These are phyloP conservation scores for Musa acuminata DNA, from an alignment of 176 grass and related monocot genomes.

Conservation along the genomic window DNA sequence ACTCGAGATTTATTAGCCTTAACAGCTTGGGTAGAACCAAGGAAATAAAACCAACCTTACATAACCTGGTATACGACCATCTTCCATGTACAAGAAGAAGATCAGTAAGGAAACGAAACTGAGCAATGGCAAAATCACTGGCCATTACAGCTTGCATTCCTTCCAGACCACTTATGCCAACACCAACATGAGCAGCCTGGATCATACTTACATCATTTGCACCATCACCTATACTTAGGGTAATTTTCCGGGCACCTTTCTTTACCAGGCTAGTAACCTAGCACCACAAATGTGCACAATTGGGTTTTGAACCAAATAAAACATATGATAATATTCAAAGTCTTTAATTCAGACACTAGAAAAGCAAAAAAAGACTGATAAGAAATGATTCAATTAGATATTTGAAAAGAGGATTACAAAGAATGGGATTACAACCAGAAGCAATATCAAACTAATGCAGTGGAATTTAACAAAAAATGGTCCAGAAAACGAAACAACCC, in stretches of 20 bases:
- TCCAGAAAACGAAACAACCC: too few relatives aligned
- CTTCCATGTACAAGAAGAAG: constrained; percentile 99
- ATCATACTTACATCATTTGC: constrained; percentile 99
- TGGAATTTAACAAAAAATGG: background rate
- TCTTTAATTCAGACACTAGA: background rate
- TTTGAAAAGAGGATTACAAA: constrained; percentile 7
- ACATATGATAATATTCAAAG: background rate
- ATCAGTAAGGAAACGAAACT: constrained; percentile 93
- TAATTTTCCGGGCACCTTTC: constrained; percentile 93
- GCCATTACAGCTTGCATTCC: constrained; percentile 99
- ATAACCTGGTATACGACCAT: constrained; percentile 92
- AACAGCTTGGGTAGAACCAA: background rate
- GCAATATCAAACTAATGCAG: background rate
- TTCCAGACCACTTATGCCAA: constrained; percentile 97
- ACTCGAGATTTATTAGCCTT: constrained; percentile 12
- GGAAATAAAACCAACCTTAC: constrained; percentile 52
- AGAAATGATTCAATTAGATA: background rate
- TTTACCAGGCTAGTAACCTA: constrained; percentile 95
- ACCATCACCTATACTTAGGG: constrained; percentile 91
- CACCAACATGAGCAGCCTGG: constrained; percentile 99
- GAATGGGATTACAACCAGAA: background rate
- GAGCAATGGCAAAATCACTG: constrained; percentile 96
- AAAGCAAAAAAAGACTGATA: background rate
- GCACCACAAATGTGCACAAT: background rate
- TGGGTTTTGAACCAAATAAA: constrained; percentile 1